phyloP scores from a whole-genome alignment of 2,329 filamentous ascomycete species.

The Thielaviopsis musarum region DNA sequence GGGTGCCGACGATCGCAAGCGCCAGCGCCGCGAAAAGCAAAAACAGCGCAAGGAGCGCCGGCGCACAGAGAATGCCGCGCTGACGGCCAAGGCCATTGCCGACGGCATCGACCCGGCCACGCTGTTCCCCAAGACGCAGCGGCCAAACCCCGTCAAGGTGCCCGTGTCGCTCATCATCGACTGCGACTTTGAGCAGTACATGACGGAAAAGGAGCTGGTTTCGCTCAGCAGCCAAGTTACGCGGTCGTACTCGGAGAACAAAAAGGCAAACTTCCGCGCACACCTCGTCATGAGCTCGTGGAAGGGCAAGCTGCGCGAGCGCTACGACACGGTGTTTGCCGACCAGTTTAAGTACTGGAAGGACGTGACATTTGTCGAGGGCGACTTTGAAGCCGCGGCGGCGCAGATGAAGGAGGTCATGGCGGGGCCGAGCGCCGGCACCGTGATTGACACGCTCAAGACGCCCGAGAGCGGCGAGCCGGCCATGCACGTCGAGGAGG shows the following conservation, averaged over 20 bases:
- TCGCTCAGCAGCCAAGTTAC: constrained; percentile 75
- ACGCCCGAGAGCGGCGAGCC: constrained; percentile 16
- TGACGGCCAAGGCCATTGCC: constrained; percentile 27
- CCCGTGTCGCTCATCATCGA: constrained; percentile 75
- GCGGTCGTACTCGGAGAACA: constrained; percentile 78
- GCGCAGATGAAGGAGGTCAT: constrained; percentile 51
- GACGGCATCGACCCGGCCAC: constrained; percentile 26
- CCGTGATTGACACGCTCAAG: constrained; percentile 41
- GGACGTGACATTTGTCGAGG: constrained; percentile 53
- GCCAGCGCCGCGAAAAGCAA: constrained; percentile 37
- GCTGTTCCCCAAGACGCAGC: constrained; percentile 19
- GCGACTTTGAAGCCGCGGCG: constrained; percentile 56
- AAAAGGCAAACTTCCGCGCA: constrained; percentile 45
- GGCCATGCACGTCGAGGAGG: constrained; percentile 8
- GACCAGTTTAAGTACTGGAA: constrained; percentile 67
- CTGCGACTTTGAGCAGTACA: constrained; percentile 80
- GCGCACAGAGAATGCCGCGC: constrained; percentile 31
- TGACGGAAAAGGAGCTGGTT: constrained; percentile 72
- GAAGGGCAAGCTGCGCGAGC: constrained; percentile 53
- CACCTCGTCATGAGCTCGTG: constrained; percentile 69
- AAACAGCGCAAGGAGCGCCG: constrained; percentile 30
- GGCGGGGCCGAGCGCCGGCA: constrained; percentile 37
- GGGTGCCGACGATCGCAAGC: constrained; percentile 40
- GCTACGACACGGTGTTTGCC: constrained; percentile 61
- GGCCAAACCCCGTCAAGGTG: constrained; percentile 32